Evolutionary conservation across 2,329 filamentous ascomycete genomes (phyloP).

Genomic region (Passalora sequoiae): DNA sequence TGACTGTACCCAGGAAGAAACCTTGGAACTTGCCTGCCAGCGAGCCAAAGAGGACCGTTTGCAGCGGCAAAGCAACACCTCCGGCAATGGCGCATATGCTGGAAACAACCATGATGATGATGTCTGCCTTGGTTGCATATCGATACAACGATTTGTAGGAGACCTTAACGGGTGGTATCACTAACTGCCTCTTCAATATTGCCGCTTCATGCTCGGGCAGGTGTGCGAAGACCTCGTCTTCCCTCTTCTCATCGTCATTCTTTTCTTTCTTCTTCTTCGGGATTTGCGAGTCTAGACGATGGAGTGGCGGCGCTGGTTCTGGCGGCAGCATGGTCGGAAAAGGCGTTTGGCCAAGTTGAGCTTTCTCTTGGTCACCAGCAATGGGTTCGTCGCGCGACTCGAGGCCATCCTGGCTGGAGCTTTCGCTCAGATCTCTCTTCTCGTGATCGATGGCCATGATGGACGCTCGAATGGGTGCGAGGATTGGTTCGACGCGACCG

Average conservation of each 20-base stretch:
- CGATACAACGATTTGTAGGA: constrained; percentile 41
- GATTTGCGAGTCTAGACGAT: constrained; percentile 24
- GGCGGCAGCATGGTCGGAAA: constrained; percentile 25
- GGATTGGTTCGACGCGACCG: constrained; percentile 3
- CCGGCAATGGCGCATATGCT: constrained; percentile 34
- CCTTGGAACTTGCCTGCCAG: constrained; percentile 66
- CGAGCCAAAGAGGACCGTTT: constrained; percentile 63
- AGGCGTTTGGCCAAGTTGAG: constrained; percentile 28
- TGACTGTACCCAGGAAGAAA: constrained; percentile 48
- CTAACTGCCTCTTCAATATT: constrained; percentile 37
- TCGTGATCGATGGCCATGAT: constrained; percentile 8
- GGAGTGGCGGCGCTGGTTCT: constrained; percentile 27
- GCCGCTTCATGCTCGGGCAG: constrained; percentile 36
- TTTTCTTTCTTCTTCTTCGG: constrained; percentile 16
- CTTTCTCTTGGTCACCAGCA: constrained; percentile 29
- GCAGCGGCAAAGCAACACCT: constrained; percentile 35
- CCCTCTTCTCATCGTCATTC: constrained; percentile 21
- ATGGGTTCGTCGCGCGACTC: constrained; percentile 19
- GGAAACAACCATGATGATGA: constrained; percentile 38
- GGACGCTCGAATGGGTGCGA: neutral
- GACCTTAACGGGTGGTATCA: constrained; percentile 40
- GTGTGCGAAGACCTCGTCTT: constrained; percentile 34
- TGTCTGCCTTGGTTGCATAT: constrained; percentile 41
- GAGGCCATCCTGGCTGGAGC: constrained; percentile 19
- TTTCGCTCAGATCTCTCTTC: constrained; percentile 10